These are phyloP conservation scores for Verbena officinalis DNA, from an alignment of 257 asterid species.

Conservation along the genomic window DNA sequence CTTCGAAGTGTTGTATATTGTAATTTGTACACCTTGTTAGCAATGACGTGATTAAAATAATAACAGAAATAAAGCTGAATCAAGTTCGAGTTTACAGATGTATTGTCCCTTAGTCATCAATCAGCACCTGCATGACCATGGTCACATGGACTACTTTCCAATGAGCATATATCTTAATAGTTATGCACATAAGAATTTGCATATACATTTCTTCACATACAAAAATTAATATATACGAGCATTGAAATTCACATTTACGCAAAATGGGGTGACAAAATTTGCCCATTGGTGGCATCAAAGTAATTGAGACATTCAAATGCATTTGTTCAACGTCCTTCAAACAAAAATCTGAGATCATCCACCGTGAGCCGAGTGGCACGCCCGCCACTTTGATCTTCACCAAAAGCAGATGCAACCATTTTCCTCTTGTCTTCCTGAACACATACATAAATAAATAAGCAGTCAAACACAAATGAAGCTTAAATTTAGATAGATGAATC, in stretches of 20 bases:
- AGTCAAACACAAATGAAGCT: constrained; percentile 6
- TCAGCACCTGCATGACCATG: background rate
- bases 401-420: constrained; percentile 98
- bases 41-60: too few species aligned
- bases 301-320: background rate
- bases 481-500: background rate
- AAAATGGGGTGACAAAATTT: constrained; percentile 30
- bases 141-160: too few species aligned
- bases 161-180: too few species aligned
- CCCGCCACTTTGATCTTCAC: constrained; percentile 87
- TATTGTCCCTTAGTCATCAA: background rate
- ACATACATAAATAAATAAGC: constrained; percentile 2
- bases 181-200: too few species aligned
- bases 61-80: background rate
- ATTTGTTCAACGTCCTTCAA: constrained; percentile 45
- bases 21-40: too few species aligned
- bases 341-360: constrained; percentile 80
- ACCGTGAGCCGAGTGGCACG: constrained; percentile 60
- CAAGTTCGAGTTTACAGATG: background rate
- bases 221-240: constrained; percentile 24
- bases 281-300: constrained; percentile 28
- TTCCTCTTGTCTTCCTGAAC: constrained; percentile 94
- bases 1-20: background rate
- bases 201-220: constrained; percentile 13
- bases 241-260: constrained; percentile 19